phyloP scores from a whole-genome alignment of 345 rosid genomes.

The Boechera divaricarpa region DNA sequence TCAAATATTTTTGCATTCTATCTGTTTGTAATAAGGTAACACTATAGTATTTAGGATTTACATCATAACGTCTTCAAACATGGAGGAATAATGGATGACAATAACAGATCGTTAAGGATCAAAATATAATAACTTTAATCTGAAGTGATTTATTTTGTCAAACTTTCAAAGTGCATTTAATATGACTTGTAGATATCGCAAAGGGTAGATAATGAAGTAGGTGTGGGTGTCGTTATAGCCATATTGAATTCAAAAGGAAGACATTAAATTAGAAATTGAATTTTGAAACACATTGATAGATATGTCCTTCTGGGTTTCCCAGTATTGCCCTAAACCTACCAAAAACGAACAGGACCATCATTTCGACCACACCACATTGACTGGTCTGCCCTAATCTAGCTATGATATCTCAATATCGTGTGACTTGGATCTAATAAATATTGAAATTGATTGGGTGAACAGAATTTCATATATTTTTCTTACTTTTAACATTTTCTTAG shows the following conservation, averaged over 20 bases:
- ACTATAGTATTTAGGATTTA: neutral
- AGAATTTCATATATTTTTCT: neutral
- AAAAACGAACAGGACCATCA: constrained; percentile 35
- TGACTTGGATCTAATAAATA: constrained; percentile 5
- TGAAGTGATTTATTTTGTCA: neutral
- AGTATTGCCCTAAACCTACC: constrained; percentile 15
- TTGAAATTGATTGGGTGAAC: neutral
- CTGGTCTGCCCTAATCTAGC: constrained; percentile 39
- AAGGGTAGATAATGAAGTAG: constrained; percentile 36
- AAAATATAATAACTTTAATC: neutral
- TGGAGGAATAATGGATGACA: neutral
- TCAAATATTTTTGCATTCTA: neutral
- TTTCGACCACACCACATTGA: constrained; percentile 44
- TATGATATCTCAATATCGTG: neutral
- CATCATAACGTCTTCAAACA: neutral
- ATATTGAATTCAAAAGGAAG: constrained; percentile 28
- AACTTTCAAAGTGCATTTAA: constrained; percentile 29
- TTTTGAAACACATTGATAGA: constrained; percentile 40
- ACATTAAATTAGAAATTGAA: constrained; percentile 40
- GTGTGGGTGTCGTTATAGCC: constrained; percentile 46
- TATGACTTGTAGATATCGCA: constrained; percentile 19
- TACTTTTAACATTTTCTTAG: neutral
- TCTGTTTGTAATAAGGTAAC: neutral
- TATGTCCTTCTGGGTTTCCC: constrained; percentile 37
- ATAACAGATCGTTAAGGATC: neutral